Evolutionary conservation across 345 rosid species (phyloP), one percentile per base, ranked within the genome.

Genomic region (Barbarea vulgaris): DNA sequence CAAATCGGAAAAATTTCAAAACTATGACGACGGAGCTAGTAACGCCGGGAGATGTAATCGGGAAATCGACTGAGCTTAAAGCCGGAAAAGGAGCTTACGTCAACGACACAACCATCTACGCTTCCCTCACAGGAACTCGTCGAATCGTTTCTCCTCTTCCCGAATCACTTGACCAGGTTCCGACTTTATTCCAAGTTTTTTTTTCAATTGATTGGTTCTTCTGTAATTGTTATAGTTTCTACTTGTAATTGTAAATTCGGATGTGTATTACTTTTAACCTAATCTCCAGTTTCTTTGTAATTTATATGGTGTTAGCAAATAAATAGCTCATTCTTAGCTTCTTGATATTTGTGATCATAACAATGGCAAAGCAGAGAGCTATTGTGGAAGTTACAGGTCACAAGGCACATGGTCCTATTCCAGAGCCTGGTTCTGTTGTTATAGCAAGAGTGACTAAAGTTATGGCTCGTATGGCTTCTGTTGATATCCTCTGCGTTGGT

Each of bases 391-490:
- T 94, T 56, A 84, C 78, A 3, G 91, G 97, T 66, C 95, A 85
- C 82, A 94, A 91, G 74, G 90, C 95, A 52, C 96, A 82, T 56
- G 96, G 93, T 13, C 85, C 83, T 46, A 89, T 94, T 37, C 98
- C 97, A 10, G 95, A 90, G 76, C 83, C 93, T 24, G 96, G 93
- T 56, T 94, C 91, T 64, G 75, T 90, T 79, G 93, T 90, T 53
- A 78, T 90, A 72, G 96, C 89, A 63, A 84, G 96, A 19, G 98
- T 94, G 54, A 90, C 98, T 7, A 94, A 88, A 85, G 96, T 94
- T 69, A 87, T 86, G 87, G 81, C 91, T n/a, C 84, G 80, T 41
- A 83, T 80, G 86, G 95, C 95, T 52, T 75, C 96, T 12, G 91
- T 83, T 66, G 92, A 91, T 83, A 90, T 94, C 70, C 77, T 90